Evolutionary conservation across 306 rosid species (phyloP), one percentile per base, ranked within the genome.

Genomic region (Lathyrus tuberosus): DNA sequence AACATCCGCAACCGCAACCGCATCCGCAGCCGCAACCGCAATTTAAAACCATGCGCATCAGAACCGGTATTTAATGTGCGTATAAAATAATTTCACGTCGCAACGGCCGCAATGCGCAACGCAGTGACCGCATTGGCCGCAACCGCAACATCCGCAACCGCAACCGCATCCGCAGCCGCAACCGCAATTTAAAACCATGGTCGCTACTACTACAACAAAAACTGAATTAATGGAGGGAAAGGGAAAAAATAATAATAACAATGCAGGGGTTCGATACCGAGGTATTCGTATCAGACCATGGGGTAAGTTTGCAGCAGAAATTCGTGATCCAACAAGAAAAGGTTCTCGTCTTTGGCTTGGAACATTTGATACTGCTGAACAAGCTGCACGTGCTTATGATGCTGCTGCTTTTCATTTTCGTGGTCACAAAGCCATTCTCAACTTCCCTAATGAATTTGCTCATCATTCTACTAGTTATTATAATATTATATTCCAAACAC

Each of bases 301-400:
- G 98, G 98, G 96, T 0, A 92, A 92, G 63, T 88, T 78, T 60
- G 98, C 96, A 0, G 98, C 98, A 0, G 98, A 92, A 67, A 92
- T 89, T 57, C 91, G 98, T 15, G 98, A 92, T 60, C 96, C 96
- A 0, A 78, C 90, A 3, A 77, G 95, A 44, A 92, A 88, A 37
- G 95, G 98, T 3, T 85, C 91, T 4, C 85, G 98, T 3, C 46
- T 86, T 1, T 92, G 98, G 98, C 82, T 92, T 0, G 98, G 96
- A 46, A 92, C 92, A 2, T 92, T 86, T 41, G 96, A 85, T 1
- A 92, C 92, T 2, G 89, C 96, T 0, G 95, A 89, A 15, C 76
- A 85, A 57, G 98, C 98, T 30, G 98, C 96, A 3, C 59, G 96
- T 33, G 98, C 98, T 20, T 92, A 92, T 56, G 98, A 92, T 63